phyloP scores from a whole-genome alignment of 805 yeast genomes.

The Ogataea corticis region DNA sequence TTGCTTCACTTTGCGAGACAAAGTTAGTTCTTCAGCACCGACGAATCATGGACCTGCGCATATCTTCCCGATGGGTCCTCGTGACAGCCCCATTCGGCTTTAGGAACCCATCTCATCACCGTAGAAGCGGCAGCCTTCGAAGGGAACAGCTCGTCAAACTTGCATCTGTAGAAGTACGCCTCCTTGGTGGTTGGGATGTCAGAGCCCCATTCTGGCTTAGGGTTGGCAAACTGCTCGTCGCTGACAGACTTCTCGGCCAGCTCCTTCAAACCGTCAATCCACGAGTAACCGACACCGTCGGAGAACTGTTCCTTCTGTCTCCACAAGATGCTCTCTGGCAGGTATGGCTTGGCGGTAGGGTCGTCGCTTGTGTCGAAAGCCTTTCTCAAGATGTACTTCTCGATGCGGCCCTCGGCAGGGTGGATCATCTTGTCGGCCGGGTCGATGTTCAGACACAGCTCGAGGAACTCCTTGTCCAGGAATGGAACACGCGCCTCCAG shows the following conservation, averaged over 20 bases:
- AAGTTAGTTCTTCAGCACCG: slow-evolving; percentile 37
- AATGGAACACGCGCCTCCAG: slow-evolving; percentile 99
- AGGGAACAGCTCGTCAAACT: slow-evolving; percentile 92
- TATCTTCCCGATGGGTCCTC: slow-evolving; percentile 98
- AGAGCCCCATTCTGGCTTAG: slow-evolving; percentile 94
- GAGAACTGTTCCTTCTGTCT: slow-evolving; percentile 99
- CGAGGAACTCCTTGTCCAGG: slow-evolving; percentile 91
- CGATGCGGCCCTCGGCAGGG: slow-evolving; percentile 73
- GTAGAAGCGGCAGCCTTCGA: slow-evolving; percentile 91
- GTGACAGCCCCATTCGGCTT: slow-evolving; percentile 99
- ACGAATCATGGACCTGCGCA: slow-evolving; percentile 84
- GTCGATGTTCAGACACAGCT: slow-evolving; percentile 90
- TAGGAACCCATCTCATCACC: slow-evolving; percentile 99
- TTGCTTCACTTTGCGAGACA: not conserved
- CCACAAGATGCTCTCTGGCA: slow-evolving; percentile 97
- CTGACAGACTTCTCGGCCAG: slow-evolving; percentile 83
- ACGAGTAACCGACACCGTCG: slow-evolving; percentile 99
- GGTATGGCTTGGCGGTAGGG: slow-evolving; percentile 74
- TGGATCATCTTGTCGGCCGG: slow-evolving; percentile 89
- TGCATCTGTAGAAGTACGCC: slow-evolving; percentile 98
- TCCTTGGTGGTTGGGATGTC: slow-evolving; percentile 97
- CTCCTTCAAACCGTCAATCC: slow-evolving; percentile 98
- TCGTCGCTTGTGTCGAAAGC: slow-evolving; percentile 94
- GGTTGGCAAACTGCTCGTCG: slow-evolving; percentile 88
- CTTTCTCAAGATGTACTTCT: slow-evolving; percentile 94